Conservation (phyloP, 1,139 yeast genomes). For the Magnusiomyces fungicola region DNA sequence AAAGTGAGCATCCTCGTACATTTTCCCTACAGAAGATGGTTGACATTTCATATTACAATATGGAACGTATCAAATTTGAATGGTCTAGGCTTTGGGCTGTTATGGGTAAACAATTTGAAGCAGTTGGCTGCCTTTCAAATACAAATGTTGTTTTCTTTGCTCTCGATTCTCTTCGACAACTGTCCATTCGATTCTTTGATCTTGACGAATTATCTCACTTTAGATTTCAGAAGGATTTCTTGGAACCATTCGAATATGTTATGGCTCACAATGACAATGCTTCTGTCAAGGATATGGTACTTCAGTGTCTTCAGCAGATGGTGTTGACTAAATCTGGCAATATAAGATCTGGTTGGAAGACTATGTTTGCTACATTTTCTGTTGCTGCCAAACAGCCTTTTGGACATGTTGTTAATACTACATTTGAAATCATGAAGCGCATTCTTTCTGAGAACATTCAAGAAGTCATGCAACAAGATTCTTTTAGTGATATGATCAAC, state of each 20-base stretch:
- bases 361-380: conserved; percentile 71
- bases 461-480: conserved; percentile 63
- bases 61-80: conserved; percentile 92
- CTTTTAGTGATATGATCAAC: conserved; percentile 63
- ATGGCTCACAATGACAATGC: conserved; percentile 57
- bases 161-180: conserved; percentile 84
- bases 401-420: conserved; percentile 48
- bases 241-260: conserved; percentile 83
- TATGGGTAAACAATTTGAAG: conserved; percentile 84
- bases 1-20: conserved; percentile 75
- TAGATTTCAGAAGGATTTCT: conserved; percentile 89
- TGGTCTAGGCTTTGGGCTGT: conserved; percentile 96
- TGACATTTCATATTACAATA: conserved; percentile 94
- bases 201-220: conserved; percentile 92
- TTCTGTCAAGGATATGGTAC: conserved; percentile 80
- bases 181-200: conserved; percentile 85
- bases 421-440: conserved; percentile 56
- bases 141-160: conserved; percentile 80
- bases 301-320: conserved; percentile 86
- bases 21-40: conserved; percentile 92
- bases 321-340: conserved; percentile 64
- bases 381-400: conserved; percentile 51
- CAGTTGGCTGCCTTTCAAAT: conserved; percentile 75
- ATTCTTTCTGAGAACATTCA: conserved; percentile 57
- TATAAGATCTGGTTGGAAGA: conserved; percentile 92